Percentiles rank a stretch among this genome's conserved stretches.
phyloP scores from a whole-genome alignment of 306 rosid genomes.

The Rubus parviflorus region DNA sequence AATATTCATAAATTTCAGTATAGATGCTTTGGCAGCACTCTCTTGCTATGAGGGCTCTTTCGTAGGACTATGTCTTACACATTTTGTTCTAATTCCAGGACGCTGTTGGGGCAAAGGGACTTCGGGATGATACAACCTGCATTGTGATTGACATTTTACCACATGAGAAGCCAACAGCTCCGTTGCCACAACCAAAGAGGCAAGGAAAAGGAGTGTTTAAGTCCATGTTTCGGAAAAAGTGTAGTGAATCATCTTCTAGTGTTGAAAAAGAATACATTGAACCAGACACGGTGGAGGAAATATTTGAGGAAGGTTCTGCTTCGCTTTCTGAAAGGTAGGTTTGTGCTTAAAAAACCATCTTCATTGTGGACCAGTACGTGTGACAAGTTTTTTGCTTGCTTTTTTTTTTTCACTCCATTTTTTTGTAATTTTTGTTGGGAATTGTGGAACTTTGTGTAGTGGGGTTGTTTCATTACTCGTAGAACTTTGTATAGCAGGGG shows the following conservation, averaged over 20 bases:
- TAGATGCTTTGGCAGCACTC: conserved; percentile 22
- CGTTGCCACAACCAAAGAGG: conserved; percentile 56
- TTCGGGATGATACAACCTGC: conserved; percentile 98
- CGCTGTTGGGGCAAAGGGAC: conserved; percentile 88
- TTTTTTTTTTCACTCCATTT: neutral
- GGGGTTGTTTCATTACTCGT: neutral
- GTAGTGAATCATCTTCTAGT: conserved; percentile 71
- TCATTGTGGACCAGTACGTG: neutral
- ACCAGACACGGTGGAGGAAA: conserved; percentile 80
- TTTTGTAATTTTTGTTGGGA: neutral
- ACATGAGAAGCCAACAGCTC: conserved; percentile 67
- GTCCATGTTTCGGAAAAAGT: conserved; percentile 75
- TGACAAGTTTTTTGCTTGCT: neutral
- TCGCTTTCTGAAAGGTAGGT: conserved; percentile 99
- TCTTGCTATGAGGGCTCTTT: conserved; percentile 10
- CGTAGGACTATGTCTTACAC: conserved; percentile 9
- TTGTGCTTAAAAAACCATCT: conserved; percentile 25
- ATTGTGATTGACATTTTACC: conserved; percentile 82
- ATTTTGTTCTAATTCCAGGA: conserved; percentile 56
- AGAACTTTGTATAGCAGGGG: neutral
- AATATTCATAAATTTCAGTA: conserved; percentile 17
- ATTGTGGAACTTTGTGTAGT: neutral
- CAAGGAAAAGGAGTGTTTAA: conserved; percentile 79
- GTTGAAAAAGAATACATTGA: conserved; percentile 71
- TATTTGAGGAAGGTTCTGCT: conserved; percentile 97